Base-by-base conservation (phyloP, 2,329 filamentous ascomycete genomes). In the Arthroderma sp. region DNA sequence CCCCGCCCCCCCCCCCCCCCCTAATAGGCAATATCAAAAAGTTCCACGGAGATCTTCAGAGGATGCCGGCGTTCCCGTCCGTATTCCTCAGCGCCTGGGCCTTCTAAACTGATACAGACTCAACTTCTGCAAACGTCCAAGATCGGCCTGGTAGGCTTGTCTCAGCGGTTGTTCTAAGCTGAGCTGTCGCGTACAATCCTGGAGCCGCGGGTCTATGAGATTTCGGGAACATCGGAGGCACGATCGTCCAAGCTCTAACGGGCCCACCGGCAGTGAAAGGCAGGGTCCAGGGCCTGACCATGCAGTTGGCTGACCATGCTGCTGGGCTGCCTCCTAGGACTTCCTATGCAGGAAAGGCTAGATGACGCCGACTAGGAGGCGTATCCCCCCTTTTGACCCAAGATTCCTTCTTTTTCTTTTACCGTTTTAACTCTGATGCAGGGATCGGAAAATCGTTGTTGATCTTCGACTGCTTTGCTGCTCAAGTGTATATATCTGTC, bases 21-120 rank as follows among this genome's bases (percentile, higher is more conserved):
- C 17, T 7, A 25, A 33, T 33, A 51, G 25, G 25, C n/a, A 51
- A n/a, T 8, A 33, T 11, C 47, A 2, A 9, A 31, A 15, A 17
- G 47, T 51, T 51, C 15, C 47, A 51, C 25, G 25, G 28, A 33
- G 47, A 51, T 51, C 25, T 51, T 51, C 31, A 38, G 5, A 38
- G 33, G 52, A 54, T 54, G 52, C 52, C 37, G 52, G 52, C 31
- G 37, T 54, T 38, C 33, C 52, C 33, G 52, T 54, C 15, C 51
- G 28, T 49, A 13, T 51, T 51, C 7, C 28, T 17, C n/a, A 31
- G 28, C 47, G 47, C 47, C 17, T 51, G 33, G 47, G 28, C 47
- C 23, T 51, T 13, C 47, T 25, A 21, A 9, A 35, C 15, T 51
- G 25, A 25, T 51, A 33, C 6, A n/a, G n/a, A n/a, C 2, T 51